These are phyloP conservation scores for Paracorniculantispora psalliotae DNA, from an alignment of 2,329 filamentous ascomycete genomes.

Conservation along the genomic window DNA sequence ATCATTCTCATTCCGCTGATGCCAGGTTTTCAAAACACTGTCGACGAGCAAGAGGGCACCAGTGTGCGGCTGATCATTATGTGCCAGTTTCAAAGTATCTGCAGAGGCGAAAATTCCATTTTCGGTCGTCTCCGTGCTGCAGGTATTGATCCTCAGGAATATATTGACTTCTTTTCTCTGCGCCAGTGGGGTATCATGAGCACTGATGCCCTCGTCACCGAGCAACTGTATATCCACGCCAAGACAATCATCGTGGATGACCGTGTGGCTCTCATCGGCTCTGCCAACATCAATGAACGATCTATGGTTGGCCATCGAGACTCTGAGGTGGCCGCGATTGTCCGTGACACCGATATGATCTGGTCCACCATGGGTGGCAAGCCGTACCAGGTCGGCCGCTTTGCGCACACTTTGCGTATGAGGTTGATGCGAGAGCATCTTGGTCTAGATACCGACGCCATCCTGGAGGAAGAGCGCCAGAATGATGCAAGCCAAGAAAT, in stretches of 20 bases:
- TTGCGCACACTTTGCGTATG: constrained; percentile 87
- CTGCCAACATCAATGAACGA: constrained; percentile 96
- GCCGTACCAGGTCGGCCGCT: constrained; percentile 85
- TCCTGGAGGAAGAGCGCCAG: constrained; percentile 72
- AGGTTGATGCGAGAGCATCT: constrained; percentile 95
- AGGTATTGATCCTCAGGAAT: constrained; percentile 89
- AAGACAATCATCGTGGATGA: constrained; percentile 97
- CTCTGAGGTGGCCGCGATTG: constrained; percentile 84
- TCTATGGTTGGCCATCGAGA: constrained; percentile 91
- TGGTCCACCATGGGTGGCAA: constrained; percentile 86
- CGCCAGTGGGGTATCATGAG: constrained; percentile 90
- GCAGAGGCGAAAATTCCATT: constrained; percentile 84
- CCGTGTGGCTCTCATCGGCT: constrained; percentile 86
- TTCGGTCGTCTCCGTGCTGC: constrained; percentile 76
- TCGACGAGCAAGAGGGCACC: constrained; percentile 88
- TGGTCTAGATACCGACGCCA: constrained; percentile 89
- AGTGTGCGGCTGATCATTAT: constrained; percentile 95
- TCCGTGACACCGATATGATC: constrained; percentile 89
- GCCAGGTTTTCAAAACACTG: constrained; percentile 97
- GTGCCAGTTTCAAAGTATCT: constrained; percentile 94
- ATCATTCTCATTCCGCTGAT: constrained; percentile 90
- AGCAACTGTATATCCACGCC: constrained; percentile 96
- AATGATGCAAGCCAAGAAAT: constrained; percentile 57
- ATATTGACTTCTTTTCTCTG: constrained; percentile 91
- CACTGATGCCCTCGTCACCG: constrained; percentile 78